Evolutionary conservation across 176 grass and related monocot species (phyloP).

Genomic region (barley (Hordeum vulgare)): DNA sequence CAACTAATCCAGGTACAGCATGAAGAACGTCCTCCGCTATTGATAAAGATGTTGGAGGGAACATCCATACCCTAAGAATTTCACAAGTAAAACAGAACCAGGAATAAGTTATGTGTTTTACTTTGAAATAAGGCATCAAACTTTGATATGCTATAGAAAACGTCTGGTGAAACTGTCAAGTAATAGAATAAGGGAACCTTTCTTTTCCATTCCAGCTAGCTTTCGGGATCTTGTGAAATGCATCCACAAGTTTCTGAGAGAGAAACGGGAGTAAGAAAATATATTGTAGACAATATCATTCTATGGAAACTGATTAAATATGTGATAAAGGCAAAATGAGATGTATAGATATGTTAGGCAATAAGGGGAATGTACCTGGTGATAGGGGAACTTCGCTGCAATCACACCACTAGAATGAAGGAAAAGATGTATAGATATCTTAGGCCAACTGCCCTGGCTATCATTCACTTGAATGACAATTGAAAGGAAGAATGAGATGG

Average conservation of each 20-base stretch:
- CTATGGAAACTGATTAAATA: conserved; percentile 10
- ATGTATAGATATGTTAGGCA: too few relatives aligned
- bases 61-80: conserved; percentile 68
- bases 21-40: conserved; percentile 62
- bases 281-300: conserved; percentile 13
- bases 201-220: conserved; percentile 76
- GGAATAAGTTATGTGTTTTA: conserved; percentile 11
- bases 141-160: not conserved
- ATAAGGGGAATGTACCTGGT: conserved; percentile 35
- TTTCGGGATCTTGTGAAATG: conserved; percentile 71
- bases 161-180: not conserved
- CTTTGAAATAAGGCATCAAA: not conserved
- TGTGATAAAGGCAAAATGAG: too few relatives aligned
- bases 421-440: conserved; percentile 54
- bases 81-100: conserved; percentile 22
- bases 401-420: conserved; percentile 62
- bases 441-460: conserved; percentile 12
- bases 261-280: not conserved
- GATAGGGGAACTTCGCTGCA: conserved; percentile 65
- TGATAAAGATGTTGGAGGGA: conserved; percentile 67
- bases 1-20: conserved; percentile 39
- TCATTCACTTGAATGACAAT: conserved; percentile 46
- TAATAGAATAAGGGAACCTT: conserved; percentile 41
- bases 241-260: conserved; percentile 66
- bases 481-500: conserved; percentile 10